Percentiles rank a stretch among this genome's conserved stretches.
phyloP scores from a whole-genome alignment of 495 filamentous ascomycete genomes.

The Aspergillus mulundensis region DNA sequence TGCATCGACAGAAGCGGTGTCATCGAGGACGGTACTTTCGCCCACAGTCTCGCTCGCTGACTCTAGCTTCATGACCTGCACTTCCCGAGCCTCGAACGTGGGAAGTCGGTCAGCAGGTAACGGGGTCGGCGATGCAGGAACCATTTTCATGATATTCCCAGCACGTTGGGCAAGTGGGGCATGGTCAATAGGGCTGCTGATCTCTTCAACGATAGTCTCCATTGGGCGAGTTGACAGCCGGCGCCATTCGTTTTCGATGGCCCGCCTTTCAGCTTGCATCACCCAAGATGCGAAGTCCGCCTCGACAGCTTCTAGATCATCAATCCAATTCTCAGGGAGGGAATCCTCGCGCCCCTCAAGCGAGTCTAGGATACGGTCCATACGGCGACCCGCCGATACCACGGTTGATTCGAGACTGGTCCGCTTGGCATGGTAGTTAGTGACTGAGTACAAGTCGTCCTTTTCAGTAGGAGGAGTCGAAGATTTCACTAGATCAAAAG shows the following conservation, averaged over 20 bases:
- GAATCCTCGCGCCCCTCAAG: slow-evolving; percentile 80
- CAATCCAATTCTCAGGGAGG: slow-evolving; percentile 83
- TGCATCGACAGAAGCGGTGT: not conserved
- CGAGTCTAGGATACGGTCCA: slow-evolving; percentile 81
- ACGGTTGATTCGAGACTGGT: slow-evolving; percentile 65
- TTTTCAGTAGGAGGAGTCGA: slow-evolving; percentile 17
- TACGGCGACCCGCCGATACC: slow-evolving; percentile 59
- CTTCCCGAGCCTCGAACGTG: not conserved
- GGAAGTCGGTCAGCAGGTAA: not conserved
- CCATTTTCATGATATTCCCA: too few relatives aligned
- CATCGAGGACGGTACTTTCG: not conserved
- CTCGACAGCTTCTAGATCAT: slow-evolving; percentile 76
- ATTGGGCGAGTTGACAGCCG: slow-evolving; percentile 20
- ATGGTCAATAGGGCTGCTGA: slow-evolving; percentile 7
- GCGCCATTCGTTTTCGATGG: slow-evolving; percentile 43
- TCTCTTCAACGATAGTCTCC: slow-evolving; percentile 29
- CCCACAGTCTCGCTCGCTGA: not conserved
- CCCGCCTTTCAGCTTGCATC: slow-evolving; percentile 45
- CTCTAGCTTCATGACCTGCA: not conserved
- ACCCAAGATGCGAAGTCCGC: slow-evolving; percentile 77
- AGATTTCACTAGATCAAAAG: slow-evolving; percentile 54
- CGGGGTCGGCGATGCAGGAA: not conserved
- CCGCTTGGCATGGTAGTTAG: slow-evolving; percentile 59
- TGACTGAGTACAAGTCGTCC: slow-evolving; percentile 31
- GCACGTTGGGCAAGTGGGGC: not conserved